Percentiles rank a stretch among this genome's conserved stretches.
These are phyloP conservation scores for Penicillium macrosclerotiorum DNA, from an alignment of 495 filamentous ascomycete species.

Conservation along the genomic window DNA sequence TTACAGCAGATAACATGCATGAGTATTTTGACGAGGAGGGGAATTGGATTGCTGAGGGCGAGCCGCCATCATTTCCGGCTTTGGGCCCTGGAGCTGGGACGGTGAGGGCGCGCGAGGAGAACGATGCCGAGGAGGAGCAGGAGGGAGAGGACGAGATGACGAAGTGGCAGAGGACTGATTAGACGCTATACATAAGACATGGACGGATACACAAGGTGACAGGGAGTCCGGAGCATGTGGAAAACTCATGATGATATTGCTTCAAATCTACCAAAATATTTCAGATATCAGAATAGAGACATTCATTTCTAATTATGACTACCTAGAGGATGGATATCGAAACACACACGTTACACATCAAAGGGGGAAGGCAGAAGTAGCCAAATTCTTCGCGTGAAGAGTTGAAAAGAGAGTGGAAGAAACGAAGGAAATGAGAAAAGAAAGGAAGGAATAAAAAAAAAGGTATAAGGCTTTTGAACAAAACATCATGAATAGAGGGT, in stretches of 20 bases:
- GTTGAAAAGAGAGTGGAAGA: neutral
- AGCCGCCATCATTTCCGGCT: slow-evolving; percentile 30
- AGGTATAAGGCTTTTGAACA: slow-evolving; percentile 22
- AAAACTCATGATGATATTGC: no score
- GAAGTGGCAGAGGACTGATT: slow-evolving; percentile 63
- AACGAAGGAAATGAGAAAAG: slow-evolving; percentile 6
- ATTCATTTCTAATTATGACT: slow-evolving; percentile 21
- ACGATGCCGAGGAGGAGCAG: slow-evolving; percentile 31
- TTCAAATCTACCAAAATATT: no score
- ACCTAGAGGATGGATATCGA: slow-evolving; percentile 23
- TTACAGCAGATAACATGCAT: slow-evolving; percentile 91
- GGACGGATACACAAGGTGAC: neutral
- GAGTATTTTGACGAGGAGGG: slow-evolving; percentile 71
- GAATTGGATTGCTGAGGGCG: slow-evolving; percentile 52
- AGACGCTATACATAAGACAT: slow-evolving; percentile 5
- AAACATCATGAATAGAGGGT: slow-evolving; percentile 4
- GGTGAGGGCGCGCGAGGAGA: slow-evolving; percentile 47
- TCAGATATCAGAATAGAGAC: neutral
- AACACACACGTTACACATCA: slow-evolving; percentile 9
- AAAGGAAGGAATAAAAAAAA: slow-evolving; percentile 7
- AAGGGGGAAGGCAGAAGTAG: slow-evolving; percentile 1
- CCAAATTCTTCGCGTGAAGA: no score
- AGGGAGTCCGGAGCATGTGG: neutral
- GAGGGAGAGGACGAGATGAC: slow-evolving; percentile 31
- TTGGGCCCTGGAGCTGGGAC: slow-evolving; percentile 60